Evolutionary conservation across 371 early-diverging fungal species (phyloP), one percentile per base, ranked within the genome.

Genomic region (Apophysomyces elegans): DNA sequence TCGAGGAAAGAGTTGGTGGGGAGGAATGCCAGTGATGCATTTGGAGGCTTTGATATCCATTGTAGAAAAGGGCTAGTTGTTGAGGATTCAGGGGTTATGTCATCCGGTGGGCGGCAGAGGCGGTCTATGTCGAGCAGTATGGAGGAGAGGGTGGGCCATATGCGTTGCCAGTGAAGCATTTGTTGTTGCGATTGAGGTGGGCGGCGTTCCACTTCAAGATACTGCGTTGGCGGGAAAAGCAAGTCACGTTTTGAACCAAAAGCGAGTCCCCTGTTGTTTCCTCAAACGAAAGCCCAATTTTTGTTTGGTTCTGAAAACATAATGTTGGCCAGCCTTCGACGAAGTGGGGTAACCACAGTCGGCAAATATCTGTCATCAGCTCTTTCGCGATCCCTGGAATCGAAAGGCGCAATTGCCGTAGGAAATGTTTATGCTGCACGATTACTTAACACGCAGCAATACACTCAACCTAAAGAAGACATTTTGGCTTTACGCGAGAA

Each of bases 401-500:
- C 11, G 8, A 50, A 21, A 5, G 5, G 21, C 21, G 18, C 54
- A 18, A 35, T 50, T 21, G 21, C 54, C 21, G 21, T 50, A 9
- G 21, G 21, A 9, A 50, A 50, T 50, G 54, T 50, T 9, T 50
- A 21, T 21, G 54, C 21, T 50, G 54, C 21, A 21, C 54, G 46
- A 32, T 36, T n/a, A 35, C 38, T 46, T 36, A 62, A 46, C 59
- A 56, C 41, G 14, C 62, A 59, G 44, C 35, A 44, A 39, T 62
- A 35, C 46, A 41, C 54, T 21, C 54, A 50, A 21, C 21, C 54
- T 5, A 50, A 50, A 5, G 77, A 76, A 50, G 77, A 76, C 56
- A 56, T 75, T 39, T 66, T 77, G 37, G 69, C 73, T 26, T 63
- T 70, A 16, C 73, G 82, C 62, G 72, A 87, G 54, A 86, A 88